Percentiles rank a stretch among this genome's conserved stretches.
These are phyloP conservation scores for Chlorella sp. DNA, from an alignment of 139 green algal genomes.

Conservation along the genomic window DNA sequence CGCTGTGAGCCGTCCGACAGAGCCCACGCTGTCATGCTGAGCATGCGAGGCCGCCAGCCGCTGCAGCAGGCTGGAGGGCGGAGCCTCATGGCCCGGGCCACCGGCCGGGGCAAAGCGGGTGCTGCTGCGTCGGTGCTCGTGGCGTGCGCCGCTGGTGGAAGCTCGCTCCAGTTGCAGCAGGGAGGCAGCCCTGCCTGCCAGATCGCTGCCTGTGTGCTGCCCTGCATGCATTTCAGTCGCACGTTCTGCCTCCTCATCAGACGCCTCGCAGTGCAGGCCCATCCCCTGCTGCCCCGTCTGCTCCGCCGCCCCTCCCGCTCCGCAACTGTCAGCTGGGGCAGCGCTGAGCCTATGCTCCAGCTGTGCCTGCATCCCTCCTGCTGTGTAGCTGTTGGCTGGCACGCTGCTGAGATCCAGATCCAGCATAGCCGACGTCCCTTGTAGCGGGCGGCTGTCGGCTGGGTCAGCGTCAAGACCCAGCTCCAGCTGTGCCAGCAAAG, in stretches of 20 bases:
- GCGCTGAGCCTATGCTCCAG: neutral
- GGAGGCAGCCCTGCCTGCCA: too few relatives aligned
- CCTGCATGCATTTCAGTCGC: too few relatives aligned
- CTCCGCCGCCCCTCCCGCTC: neutral
- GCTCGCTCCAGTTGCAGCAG: neutral
- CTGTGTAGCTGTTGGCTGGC: neutral
- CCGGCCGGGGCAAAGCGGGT: too few relatives aligned
- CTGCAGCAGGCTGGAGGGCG: neutral
- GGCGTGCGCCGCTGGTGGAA: too few relatives aligned
- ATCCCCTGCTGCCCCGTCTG: neutral
- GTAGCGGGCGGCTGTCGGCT: neutral
- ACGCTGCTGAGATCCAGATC: neutral
- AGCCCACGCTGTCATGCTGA: slow-evolving; percentile 12
- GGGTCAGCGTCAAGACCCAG: neutral
- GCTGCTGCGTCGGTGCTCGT: neutral
- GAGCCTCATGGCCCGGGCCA: neutral
- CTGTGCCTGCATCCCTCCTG: neutral
- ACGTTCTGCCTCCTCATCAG: too few relatives aligned
- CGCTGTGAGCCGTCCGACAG: neutral
- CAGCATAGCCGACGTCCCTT: neutral
- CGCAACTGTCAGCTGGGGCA: neutral
- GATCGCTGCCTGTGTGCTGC: too few relatives aligned
- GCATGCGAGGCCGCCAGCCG: neutral
- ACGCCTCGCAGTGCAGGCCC: neutral
- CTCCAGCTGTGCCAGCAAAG: slow-evolving; percentile 1